Evolutionary conservation across 1,139 yeast species (phyloP).

Genomic region (Candida sanyaensis): DNA sequence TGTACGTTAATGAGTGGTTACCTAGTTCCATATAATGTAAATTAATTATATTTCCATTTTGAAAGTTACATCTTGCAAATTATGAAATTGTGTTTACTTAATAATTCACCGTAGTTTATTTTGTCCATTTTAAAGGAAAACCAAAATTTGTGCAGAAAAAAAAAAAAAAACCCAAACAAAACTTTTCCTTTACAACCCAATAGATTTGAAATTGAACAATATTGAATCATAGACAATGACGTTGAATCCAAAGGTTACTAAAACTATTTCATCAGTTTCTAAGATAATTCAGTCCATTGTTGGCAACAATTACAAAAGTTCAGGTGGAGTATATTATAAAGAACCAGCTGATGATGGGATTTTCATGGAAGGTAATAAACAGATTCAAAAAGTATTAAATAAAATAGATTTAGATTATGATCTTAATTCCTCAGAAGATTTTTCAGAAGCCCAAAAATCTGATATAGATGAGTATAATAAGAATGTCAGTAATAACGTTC

Average conservation of each 20-base stretch:
- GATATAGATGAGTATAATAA: constrained; percentile 21
- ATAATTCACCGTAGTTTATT: background rate
- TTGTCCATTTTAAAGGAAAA: no score
- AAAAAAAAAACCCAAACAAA: no score
- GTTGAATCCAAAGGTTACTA: constrained; percentile 1
- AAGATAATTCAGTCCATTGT: background rate
- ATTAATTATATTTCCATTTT: no score
- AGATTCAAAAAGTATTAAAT: constrained; percentile 5
- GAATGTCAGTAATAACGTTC: constrained; percentile 18
- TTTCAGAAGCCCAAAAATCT: constrained; percentile 38
- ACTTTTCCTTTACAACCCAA: no score
- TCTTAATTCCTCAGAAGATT: constrained; percentile 28
- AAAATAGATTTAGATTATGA: constrained; percentile 4
- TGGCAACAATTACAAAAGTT: background rate
- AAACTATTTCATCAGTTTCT: background rate
- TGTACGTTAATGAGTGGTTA: no score
- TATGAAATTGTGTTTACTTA: background rate
- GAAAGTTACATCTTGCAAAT: no score
- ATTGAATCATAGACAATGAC: background rate
- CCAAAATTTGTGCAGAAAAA: no score
- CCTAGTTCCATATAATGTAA: no score
- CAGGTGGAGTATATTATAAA: constrained; percentile 4
- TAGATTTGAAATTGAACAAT: no score
- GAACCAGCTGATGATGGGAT: constrained; percentile 6
- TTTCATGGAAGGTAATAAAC: background rate